Percentiles rank a stretch among this genome's conserved stretches.
Evolutionary conservation across 202 grass and related monocot genomes (phyloP).

Genomic region (Sporobolus alterniflorus): DNA sequence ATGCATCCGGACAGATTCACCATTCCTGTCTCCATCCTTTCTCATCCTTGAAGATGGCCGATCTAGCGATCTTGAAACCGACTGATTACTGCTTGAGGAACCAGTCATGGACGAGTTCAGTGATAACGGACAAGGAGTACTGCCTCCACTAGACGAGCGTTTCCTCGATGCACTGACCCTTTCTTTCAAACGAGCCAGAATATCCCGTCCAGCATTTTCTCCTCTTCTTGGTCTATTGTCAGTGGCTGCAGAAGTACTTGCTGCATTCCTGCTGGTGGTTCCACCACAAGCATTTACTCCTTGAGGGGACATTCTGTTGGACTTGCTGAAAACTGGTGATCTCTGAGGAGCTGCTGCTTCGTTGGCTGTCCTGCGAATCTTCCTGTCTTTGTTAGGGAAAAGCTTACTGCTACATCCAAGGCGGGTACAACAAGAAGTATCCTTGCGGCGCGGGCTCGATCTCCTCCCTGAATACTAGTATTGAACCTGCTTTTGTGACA

Average conservation of each 20-base stretch:
- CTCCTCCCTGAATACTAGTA: slow-evolving; percentile 66
- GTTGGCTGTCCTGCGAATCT: not conserved
- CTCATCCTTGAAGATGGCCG: slow-evolving; percentile 19
- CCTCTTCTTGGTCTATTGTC: slow-evolving; percentile 11
- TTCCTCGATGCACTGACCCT: slow-evolving; percentile 31
- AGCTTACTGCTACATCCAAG: slow-evolving; percentile 44
- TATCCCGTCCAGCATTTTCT: slow-evolving; percentile 24
- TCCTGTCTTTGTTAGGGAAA: slow-evolving; percentile 36
- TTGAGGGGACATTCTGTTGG: slow-evolving; percentile 29
- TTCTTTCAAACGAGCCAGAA: slow-evolving; percentile 21
- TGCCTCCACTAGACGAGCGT: slow-evolving; percentile 23
- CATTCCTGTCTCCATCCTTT: slow-evolving; percentile 17
- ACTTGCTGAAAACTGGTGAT: slow-evolving; percentile 25
- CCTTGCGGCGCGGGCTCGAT: slow-evolving; percentile 29
- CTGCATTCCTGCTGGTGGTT: slow-evolving; percentile 11
- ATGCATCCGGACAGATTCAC: slow-evolving; percentile 6
- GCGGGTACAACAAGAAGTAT: slow-evolving; percentile 20
- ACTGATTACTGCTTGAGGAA: slow-evolving; percentile 8
- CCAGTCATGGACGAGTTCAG: not conserved
- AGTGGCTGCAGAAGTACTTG: not conserved
- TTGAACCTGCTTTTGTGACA: slow-evolving; percentile 66
- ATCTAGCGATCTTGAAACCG: slow-evolving; percentile 25
- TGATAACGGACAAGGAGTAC: slow-evolving; percentile 4
- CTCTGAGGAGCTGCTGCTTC: not conserved
- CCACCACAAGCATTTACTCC: slow-evolving; percentile 28